Base-by-base conservation (phyloP, 495 filamentous ascomycete genomes). In the Extremus antarcticus region DNA sequence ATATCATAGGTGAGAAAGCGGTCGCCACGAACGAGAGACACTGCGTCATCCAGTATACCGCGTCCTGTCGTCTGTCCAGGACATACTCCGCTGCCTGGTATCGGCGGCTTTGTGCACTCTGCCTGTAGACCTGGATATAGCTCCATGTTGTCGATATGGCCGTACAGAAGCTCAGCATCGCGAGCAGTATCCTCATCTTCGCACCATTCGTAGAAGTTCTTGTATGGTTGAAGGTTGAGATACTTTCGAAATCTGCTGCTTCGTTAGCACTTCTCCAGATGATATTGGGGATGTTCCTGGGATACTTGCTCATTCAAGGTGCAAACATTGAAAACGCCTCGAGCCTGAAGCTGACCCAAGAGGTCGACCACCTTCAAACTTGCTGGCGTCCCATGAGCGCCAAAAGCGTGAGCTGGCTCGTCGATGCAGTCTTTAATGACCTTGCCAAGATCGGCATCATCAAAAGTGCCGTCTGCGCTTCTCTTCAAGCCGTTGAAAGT, bases 341-440 rank as follows among this genome's bases (percentile, higher is more conserved):
- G 43, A 22, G 64, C 64, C 45, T 66, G 64, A 16, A 66, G 47
- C 43, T 64, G 62, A 32, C 64, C 64, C 59, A 66, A 56, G 19
- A 66, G 25, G 25, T 66, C 64, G 10, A 66, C 64, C 8, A 66
- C 43, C 51, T 62, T 64, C 46, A 66, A 46, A 45, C 62, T 64
- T 19, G 62, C 64, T 0, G 64, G 64, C 11, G 64, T 66, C 11
- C 64, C 64, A 45, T 66, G 62, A 4, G 64, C 56, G 17, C 64
- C 64, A 47, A 66, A 66, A 16, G 55, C 64, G 23, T 67, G 64
- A 8, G 64, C 64, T 2, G 63, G 76, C 54, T 84, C 80, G 57
- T 85, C 82, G 41, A 80, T 72, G 43, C 77, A 76, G 45, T 73
- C 69, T 23, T 72, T 73, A 52, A 85, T 66, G 29, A 85, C 76